Evolutionary conservation across 805 yeast species (phyloP), one percentile per base, ranked within the genome.

Genomic region (Clavispora santaluciae): DNA sequence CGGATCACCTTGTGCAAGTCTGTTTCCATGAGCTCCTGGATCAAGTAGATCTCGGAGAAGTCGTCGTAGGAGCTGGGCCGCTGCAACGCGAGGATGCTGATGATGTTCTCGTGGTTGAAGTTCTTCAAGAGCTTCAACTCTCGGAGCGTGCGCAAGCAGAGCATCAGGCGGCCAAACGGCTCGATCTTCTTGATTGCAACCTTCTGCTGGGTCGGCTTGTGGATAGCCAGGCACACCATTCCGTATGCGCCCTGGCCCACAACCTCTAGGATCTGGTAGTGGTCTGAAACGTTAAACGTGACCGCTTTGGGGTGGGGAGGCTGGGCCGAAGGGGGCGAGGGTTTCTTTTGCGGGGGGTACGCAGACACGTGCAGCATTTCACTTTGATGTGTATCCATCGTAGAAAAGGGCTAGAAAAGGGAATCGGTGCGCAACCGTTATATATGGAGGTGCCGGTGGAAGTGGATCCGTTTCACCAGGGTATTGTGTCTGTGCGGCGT

Each of bases 171-270:
- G 53, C 84, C 95, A 58, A 91, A 91, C 10, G 97, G 97, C 57
- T 84, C 85, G 49, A 91, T 88, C 65, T 90, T 91, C 63, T 91
- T 91, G 56, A 91, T 89, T 30, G 98, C 98, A n/a, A 91, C 97
- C 48, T 79, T 79, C 51, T 84, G 90, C 40, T 83, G 83, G 1
- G 93, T 77, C 5, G 96, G 95, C 55, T 78, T 77, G 63, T 91
- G 96, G 9, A 81, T 64, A 0, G 97, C 97, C 9, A 91, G 79
- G 61, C 96, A 81, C 9, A 91, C 98, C 10, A 90, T 80, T 5
- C 98, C 98, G 58, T 91, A 91, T 0, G 98, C 97, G 15, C 98
- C 98, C 62, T 89, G 95, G 7, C 98, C 98, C 2, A 91, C 81
- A 12, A 91, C 77, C 50, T 86, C 88, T 38, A 82, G 71, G 35